A percentile compares a stretch with the other conserved stretches of the same genome.
Evolutionary conservation across 495 filamentous ascomycete genomes (phyloP).

Genomic region (Massariosphaeria phaeospora): DNA sequence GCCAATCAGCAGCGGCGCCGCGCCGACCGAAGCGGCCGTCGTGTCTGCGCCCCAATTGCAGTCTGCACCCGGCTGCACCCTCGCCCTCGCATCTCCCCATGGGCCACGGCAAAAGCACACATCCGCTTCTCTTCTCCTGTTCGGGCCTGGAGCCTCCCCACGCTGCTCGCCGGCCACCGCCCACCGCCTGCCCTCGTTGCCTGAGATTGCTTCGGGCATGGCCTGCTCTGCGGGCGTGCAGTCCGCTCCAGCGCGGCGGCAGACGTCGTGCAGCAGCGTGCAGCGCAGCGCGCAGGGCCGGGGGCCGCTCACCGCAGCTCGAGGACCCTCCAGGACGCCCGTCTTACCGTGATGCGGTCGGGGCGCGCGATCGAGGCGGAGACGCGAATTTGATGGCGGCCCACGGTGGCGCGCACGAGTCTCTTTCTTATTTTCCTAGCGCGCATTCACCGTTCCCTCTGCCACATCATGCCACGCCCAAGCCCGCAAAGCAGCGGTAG

Average conservation of each 20-base stretch:
- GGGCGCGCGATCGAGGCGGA: slow-evolving; percentile 34
- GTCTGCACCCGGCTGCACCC: too few species aligned
- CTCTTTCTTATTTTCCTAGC: slow-evolving; percentile 36
- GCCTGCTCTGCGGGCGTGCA: neutral
- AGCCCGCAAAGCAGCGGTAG: slow-evolving; percentile 10
- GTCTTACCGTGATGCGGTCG: slow-evolving; percentile 22
- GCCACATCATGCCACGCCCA: slow-evolving; percentile 27
- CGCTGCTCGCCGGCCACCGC: slow-evolving; percentile 15
- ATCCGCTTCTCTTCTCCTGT: slow-evolving; percentile 26
- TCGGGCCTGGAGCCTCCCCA: slow-evolving; percentile 22
- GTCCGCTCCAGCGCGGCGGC: neutral
- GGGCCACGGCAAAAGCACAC: too few species aligned
- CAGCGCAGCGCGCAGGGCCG: slow-evolving; percentile 14
- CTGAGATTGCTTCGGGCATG: slow-evolving; percentile 1
- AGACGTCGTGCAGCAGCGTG: slow-evolving; percentile 13
- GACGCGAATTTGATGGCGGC: slow-evolving; percentile 25
- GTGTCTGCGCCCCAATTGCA: too few species aligned
- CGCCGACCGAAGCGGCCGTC: too few species aligned
- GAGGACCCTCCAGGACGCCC: slow-evolving; percentile 13
- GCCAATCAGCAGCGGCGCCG: neutral
- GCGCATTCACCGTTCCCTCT: slow-evolving; percentile 22
- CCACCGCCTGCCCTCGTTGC: slow-evolving; percentile 1
- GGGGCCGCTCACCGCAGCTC: slow-evolving; percentile 26
- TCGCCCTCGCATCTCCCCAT: too few species aligned
- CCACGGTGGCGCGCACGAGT: slow-evolving; percentile 24